These are phyloP conservation scores for Geranium incanum DNA, from an alignment of 441 rosid species.

Conservation along the genomic window DNA sequence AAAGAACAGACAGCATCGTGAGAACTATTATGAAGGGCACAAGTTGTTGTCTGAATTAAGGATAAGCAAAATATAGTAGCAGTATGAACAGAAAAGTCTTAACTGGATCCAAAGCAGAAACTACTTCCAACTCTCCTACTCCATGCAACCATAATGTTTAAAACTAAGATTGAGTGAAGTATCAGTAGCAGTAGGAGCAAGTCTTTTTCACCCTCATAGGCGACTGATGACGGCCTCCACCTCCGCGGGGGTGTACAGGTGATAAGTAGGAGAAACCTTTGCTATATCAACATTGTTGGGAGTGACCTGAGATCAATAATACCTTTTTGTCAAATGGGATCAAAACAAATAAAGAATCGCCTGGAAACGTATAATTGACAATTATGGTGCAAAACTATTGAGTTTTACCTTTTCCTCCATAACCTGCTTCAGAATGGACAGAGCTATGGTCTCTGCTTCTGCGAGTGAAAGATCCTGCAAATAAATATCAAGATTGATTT, in stretches of 20 bases:
- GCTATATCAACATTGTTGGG: constrained; percentile 96
- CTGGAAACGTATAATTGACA: not conserved
- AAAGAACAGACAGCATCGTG: not conserved
- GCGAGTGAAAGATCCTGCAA: constrained; percentile 65
- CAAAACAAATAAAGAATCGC: not conserved
- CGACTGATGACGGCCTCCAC: constrained; percentile 86
- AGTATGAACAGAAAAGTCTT: constrained; percentile 16
- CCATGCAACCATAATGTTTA: constrained; percentile 8
- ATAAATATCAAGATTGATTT: not conserved
- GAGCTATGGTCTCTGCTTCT: constrained; percentile 88
- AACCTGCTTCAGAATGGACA: constrained; percentile 90
- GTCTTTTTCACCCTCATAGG: constrained; percentile 31
- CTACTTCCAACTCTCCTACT: constrained; percentile 15
- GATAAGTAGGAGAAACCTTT: constrained; percentile 75
- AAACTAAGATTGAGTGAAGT: constrained; percentile 39
- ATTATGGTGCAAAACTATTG: not conserved
- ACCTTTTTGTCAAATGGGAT: not conserved
- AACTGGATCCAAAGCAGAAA: constrained; percentile 21
- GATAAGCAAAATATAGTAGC: not conserved
- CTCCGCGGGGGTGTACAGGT: constrained; percentile 85
- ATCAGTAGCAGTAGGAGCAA: constrained; percentile 25
- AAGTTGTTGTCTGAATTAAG: not conserved
- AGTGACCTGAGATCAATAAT: constrained; percentile 55
- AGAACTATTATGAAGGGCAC: not conserved
- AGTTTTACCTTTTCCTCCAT: constrained; percentile 87